Conservation (phyloP, 148 eudicot genomes). For the Rhododendron molle region DNA sequence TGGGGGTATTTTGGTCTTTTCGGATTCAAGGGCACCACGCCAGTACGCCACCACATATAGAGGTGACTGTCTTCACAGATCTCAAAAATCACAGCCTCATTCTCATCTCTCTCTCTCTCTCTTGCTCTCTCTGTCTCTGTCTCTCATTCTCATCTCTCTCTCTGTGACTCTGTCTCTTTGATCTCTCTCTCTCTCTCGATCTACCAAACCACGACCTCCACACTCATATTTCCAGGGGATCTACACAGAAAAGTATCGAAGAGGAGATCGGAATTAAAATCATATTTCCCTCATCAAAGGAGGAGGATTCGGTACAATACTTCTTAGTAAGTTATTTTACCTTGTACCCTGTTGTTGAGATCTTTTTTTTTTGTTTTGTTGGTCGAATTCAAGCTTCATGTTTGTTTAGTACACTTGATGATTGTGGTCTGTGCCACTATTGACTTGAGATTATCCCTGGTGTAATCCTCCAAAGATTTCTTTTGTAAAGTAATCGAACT, state of each 20-base stretch:
- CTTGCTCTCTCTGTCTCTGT: no score
- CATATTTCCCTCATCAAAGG: conserved; percentile 53
- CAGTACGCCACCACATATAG: no score
- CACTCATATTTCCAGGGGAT: conserved; percentile 55
- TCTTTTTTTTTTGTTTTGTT: not conserved
- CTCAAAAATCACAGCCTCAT: no score
- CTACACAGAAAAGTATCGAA: conserved; percentile 54
- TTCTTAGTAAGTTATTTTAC: conserved; percentile 8
- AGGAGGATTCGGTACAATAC: conserved; percentile 57
- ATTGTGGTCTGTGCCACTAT: not conserved
- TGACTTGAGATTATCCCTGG: not conserved
- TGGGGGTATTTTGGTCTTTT: no score
- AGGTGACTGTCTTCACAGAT: no score
- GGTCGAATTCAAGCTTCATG: not conserved
- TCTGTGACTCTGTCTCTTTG: no score
- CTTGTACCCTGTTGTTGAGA: not conserved
- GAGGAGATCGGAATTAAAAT: conserved; percentile 65
- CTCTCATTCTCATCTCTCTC: no score
- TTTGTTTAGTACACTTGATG: not conserved
- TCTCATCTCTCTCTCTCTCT: no score
- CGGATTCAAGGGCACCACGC: no score
- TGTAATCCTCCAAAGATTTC: not conserved
- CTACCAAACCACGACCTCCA: no score
- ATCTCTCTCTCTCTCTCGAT: no score
- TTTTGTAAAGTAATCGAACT: not conserved